phyloP scores from a whole-genome alignment of 1,284 basidiomycete species.

The Laetiporus sulphureus region DNA sequence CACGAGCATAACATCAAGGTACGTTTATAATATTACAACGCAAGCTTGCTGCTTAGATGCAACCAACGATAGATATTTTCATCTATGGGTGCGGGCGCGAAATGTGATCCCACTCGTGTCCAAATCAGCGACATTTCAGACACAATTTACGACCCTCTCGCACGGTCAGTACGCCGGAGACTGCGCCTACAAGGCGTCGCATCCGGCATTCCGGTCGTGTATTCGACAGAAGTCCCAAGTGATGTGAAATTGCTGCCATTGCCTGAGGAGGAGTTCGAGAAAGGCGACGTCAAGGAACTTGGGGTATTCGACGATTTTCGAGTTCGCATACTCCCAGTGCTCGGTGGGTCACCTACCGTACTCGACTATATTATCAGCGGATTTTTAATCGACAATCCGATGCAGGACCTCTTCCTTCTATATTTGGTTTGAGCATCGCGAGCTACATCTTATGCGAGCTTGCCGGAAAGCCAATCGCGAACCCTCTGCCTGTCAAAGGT shows the following conservation, averaged over 20 bases:
- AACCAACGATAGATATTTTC: constrained; percentile 68
- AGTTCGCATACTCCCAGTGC: constrained; percentile 83
- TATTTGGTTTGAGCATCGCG: constrained; percentile 86
- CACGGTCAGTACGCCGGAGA: constrained; percentile 81
- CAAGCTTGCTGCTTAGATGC: neutral
- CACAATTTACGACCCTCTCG: constrained; percentile 94
- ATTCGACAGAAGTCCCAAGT: constrained; percentile 89
- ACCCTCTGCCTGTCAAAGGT: constrained; percentile 80
- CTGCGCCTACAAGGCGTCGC: constrained; percentile 67
- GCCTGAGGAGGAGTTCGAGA: constrained; percentile 87
- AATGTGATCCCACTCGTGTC: constrained; percentile 90
- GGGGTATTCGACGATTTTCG: constrained; percentile 92
- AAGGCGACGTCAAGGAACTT: constrained; percentile 87
- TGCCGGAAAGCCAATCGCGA: constrained; percentile 74
- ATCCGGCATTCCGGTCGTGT: constrained; percentile 88
- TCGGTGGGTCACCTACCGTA: constrained; percentile 41
- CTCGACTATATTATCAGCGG: neutral
- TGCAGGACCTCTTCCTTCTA: constrained; percentile 72
- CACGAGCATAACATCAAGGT: constrained; percentile 71
- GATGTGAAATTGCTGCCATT: constrained; percentile 88
- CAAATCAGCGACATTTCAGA: constrained; percentile 94
- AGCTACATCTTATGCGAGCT: constrained; percentile 84
- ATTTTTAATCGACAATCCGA: neutral
- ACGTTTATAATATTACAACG: constrained; percentile 5
- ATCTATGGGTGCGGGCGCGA: constrained; percentile 97